Evolutionary conservation across 768 basidiomycete genomes (phyloP), one percentile per base, ranked within the genome.

Genomic region (Mycena filopes): DNA sequence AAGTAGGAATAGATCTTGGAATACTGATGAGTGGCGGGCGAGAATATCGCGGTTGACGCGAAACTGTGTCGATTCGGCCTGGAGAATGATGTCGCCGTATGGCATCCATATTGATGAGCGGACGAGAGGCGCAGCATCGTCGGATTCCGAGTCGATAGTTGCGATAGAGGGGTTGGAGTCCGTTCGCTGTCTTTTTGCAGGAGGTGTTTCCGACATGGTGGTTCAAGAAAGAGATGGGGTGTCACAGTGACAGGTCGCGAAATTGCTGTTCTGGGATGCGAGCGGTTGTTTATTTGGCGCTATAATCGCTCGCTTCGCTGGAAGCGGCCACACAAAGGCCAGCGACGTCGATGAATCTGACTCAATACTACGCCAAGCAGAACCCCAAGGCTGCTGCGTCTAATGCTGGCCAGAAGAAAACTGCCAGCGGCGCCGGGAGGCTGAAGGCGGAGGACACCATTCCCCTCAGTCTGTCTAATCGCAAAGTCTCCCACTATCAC

Each of bases 1-100:
- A 10, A 86, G 72, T 5, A 78, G 73, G 57, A 86, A 78, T 70
- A 84, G 74, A 65, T 82, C 82, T 48, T 74, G 75, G 65, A 86
- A 86, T 15, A 86, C 77, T 28, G 86, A 82, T 2, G 85, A 60
- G 2, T 60, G 40, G 29, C 28, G 48, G 11, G 49, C 49, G 13
- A 60, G 49, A 29, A 51, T 16, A 20, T 50, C 49, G 29, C 49
- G 48, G 21, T 60, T 60, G 16, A 60, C 29, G 15, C 49, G 40
- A 41, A 60, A 60, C 28, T 41, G 48, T 2, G 49, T 60, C 26
- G 48, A 60, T 25, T 51, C 59, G 23, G 59, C 59, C n/a, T 60
- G 40, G 9, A 60, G 29, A 26, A 60, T 38, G 13, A 60, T 45
- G 41, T 60, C 59, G 40, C 49, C 59, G 11, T 51, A 51, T 7